Evolutionary conservation across 345 rosid genomes (phyloP), one percentile per base, ranked within the genome.

Genomic region (Clarkia xantiana): DNA sequence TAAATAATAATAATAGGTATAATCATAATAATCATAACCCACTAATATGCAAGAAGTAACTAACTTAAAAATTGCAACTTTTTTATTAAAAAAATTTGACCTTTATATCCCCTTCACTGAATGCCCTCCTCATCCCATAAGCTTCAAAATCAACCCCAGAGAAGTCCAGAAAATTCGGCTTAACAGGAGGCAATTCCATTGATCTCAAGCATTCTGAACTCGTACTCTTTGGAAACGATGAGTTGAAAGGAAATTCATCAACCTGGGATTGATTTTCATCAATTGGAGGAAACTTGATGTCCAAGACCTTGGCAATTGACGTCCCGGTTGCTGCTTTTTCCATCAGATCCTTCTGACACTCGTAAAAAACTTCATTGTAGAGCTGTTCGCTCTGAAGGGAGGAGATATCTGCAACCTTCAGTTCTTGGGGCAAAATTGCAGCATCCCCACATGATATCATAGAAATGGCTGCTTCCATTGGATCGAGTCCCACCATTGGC

Each of bases 61-160:
- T 22, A 22, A 22, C 25, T 5, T n/a, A n/a, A 22, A 22, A 22
- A 2, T 22, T 11, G 18, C 52, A 44, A 7, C 79, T 71, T 47
- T 11, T 46, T 47, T 23, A 49, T 11, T 14, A 49, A 42, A 42
- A 54, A 36, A 59, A 54, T 53, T 70, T 63, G 56, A 91, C 99
- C 99, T 93, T 72, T 49, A 93, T 93, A 62, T 93, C 97, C 49
- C 99, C 95, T 52, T 87, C 99, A 38, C 99, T 93, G 62, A 70
- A 87, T 61, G 99, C 94, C 71, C 99, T 70, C 44, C 99, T 63
- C 84, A 90, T 82, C 52, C 94, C 88, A 63, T 82, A 80, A 49
- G 73, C 63, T 61, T 68, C 78, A 56, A 82, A 70, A 68, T 86
- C 88, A 57, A 76, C 16, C 19, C 67, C 71, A 0, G 83, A 52